Evolutionary conservation across 2,329 filamentous ascomycete species (phyloP).

Genomic region (Stachybotrys echinatus): DNA sequence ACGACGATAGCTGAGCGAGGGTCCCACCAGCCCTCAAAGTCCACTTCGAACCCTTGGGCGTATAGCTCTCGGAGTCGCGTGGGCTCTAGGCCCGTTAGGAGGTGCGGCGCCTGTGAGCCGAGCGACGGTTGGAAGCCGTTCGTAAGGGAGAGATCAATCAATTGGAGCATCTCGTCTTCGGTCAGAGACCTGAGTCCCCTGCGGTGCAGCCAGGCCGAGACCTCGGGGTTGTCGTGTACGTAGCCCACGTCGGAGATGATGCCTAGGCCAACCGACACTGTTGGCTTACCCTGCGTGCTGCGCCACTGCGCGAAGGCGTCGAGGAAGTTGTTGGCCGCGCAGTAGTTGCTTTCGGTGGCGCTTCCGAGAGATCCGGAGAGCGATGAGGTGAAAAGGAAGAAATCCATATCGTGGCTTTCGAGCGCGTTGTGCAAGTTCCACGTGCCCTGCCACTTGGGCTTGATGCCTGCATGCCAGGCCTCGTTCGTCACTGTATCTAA

Average conservation of each 20-base stretch:
- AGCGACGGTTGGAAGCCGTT: background rate
- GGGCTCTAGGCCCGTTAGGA: constrained; percentile 17
- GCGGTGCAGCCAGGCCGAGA: constrained; percentile 26
- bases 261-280: constrained; percentile 20
- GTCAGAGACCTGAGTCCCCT: constrained; percentile 28
- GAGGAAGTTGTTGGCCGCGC: constrained; percentile 22
- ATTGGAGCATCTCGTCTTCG: constrained; percentile 23
- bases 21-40: constrained; percentile 8
- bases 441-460: background rate
- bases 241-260: constrained; percentile 19
- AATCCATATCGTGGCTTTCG: constrained; percentile 5
- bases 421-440: background rate
- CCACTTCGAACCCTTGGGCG: constrained; percentile 12
- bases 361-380: constrained; percentile 22
- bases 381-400: constrained; percentile 20
- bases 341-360: constrained; percentile 25
- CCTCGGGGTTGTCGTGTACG: constrained; percentile 24
- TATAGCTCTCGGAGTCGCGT: constrained; percentile 11
- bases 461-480: background rate
- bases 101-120: constrained; percentile 6
- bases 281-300: constrained; percentile 16
- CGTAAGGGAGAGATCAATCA: constrained; percentile 17
- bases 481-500: background rate
- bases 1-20: constrained; percentile 12
- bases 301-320: constrained; percentile 26